phyloP scores from a whole-genome alignment of 352 stramenopile species.

The Phytopythium delawarense region DNA sequence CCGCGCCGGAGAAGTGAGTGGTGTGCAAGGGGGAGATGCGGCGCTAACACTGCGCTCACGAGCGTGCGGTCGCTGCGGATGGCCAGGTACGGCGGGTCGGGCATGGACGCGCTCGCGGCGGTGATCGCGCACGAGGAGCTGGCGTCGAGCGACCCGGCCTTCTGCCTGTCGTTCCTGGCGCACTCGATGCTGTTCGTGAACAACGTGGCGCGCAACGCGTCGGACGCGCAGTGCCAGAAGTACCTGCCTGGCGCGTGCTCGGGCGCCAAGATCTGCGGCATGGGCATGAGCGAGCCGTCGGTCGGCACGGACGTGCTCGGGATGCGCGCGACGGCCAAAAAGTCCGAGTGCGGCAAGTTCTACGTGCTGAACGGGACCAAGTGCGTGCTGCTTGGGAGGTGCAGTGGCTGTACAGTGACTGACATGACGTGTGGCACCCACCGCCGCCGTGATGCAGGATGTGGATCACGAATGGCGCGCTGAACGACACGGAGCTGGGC shows the following conservation, averaged over 20 bases:
- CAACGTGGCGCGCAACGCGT: slow-evolving; percentile 91
- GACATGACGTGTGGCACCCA: neutral
- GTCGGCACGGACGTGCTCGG: slow-evolving; percentile 94
- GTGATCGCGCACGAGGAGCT: slow-evolving; percentile 96
- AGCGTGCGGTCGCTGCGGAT: neutral
- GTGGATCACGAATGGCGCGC: slow-evolving; percentile 99
- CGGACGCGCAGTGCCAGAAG: slow-evolving; percentile 79
- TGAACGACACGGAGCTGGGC: slow-evolving; percentile 93
- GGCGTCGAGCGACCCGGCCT: slow-evolving; percentile 96
- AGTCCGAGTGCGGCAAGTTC: slow-evolving; percentile 79
- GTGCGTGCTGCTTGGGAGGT: slow-evolving; percentile 25
- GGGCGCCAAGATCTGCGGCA: slow-evolving; percentile 95
- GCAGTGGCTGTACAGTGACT: neutral
- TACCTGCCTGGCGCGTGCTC: slow-evolving; percentile 91
- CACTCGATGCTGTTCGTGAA: slow-evolving; percentile 95
- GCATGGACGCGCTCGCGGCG: slow-evolving; percentile 94
- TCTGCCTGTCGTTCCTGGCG: slow-evolving; percentile 97
- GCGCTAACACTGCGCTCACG: neutral
- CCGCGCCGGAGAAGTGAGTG: slow-evolving; percentile 90
- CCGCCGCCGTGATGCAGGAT: slow-evolving; percentile 55
- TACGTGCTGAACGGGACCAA: slow-evolving; percentile 91
- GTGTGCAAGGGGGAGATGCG: too few relatives aligned
- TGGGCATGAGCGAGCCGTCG: slow-evolving; percentile 99
- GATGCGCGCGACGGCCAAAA: slow-evolving; percentile 94
- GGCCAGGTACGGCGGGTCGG: slow-evolving; percentile 90